phyloP scores from a whole-genome alignment of 495 filamentous ascomycete genomes.

The Aspergillus sparsus region DNA sequence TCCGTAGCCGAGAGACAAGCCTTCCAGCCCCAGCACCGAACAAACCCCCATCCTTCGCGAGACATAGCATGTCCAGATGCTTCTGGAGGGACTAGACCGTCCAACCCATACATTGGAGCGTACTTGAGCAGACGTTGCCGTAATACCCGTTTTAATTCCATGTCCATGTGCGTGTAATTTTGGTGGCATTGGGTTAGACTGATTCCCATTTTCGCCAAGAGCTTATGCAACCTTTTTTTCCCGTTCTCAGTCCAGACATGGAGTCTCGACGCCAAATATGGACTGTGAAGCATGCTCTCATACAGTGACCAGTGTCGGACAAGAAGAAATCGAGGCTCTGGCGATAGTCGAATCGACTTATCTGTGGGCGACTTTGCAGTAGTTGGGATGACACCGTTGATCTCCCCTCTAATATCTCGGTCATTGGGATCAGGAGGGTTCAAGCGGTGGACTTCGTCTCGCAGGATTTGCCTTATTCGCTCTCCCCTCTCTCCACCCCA shows the following conservation, averaged over 20 bases:
- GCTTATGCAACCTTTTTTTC: constrained; percentile 87
- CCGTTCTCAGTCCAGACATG: constrained; percentile 94
- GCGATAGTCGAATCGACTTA: constrained; percentile 86
- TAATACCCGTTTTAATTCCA: constrained; percentile 88
- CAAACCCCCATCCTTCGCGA: constrained; percentile 93
- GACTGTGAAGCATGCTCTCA: constrained; percentile 97
- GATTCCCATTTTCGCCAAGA: constrained; percentile 97
- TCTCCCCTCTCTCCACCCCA: constrained; percentile 85
- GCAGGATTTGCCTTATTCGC: constrained; percentile 76
- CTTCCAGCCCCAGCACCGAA: constrained; percentile 96
- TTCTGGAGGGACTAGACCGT: constrained; percentile 80
- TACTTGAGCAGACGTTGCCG: constrained; percentile 86
- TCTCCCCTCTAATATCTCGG: constrained; percentile 54
- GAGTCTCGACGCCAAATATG: constrained; percentile 87
- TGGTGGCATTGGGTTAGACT: constrained; percentile 91
- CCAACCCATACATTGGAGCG: constrained; percentile 84
- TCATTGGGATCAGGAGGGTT: constrained; percentile 78
- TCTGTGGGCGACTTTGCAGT: constrained; percentile 87
- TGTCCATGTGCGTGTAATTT: constrained; percentile 97
- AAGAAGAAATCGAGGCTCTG: constrained; percentile 90
- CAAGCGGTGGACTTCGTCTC: constrained; percentile 92
- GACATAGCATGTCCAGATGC: constrained; percentile 49
- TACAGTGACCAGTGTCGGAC: constrained; percentile 97
- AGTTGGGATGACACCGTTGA: constrained; percentile 78
- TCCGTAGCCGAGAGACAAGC: constrained; percentile 90